Conservation (phyloP, 129 eudicot species). For the Logfia minima region DNA sequence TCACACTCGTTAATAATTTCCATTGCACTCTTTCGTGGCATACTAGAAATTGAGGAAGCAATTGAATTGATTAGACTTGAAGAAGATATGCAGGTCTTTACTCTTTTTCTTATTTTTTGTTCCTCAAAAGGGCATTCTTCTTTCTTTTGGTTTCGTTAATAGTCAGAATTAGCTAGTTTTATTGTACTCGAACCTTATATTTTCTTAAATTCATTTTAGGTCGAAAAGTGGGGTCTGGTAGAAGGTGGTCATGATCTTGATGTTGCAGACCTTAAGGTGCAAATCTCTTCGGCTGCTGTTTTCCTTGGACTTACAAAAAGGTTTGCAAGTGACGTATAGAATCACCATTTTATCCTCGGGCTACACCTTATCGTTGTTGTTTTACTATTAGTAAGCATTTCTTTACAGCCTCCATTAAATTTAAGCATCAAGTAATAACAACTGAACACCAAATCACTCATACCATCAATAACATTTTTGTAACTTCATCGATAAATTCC, state of each 20-base stretch:
- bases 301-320: slow-evolving; percentile 84
- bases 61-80: slow-evolving; percentile 90
- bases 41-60: slow-evolving; percentile 71
- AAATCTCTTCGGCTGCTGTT: slow-evolving; percentile 80
- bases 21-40: slow-evolving; percentile 67
- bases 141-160: no score
- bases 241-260: slow-evolving; percentile 99
- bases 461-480: slow-evolving; percentile 23
- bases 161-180: no score
- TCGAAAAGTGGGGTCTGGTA: slow-evolving; percentile 85
- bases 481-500: not conserved
- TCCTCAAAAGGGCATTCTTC: no score
- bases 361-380: slow-evolving; percentile 13
- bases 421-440: slow-evolving; percentile 20
- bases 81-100: slow-evolving; percentile 78
- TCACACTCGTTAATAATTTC: slow-evolving; percentile 80
- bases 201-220: slow-evolving; percentile 40
- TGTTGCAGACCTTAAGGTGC: slow-evolving; percentile 93
- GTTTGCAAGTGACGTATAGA: slow-evolving; percentile 33
- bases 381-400: slow-evolving; percentile 33
- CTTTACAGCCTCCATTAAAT: slow-evolving; percentile 5
- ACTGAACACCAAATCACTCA: slow-evolving; percentile 3
- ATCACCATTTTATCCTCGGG: slow-evolving; percentile 15
- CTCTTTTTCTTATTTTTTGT: not conserved
- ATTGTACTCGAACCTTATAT: not conserved